Evolutionary conservation across 148 eudicot genomes (phyloP).

Genomic region (Drosera capensis): DNA sequence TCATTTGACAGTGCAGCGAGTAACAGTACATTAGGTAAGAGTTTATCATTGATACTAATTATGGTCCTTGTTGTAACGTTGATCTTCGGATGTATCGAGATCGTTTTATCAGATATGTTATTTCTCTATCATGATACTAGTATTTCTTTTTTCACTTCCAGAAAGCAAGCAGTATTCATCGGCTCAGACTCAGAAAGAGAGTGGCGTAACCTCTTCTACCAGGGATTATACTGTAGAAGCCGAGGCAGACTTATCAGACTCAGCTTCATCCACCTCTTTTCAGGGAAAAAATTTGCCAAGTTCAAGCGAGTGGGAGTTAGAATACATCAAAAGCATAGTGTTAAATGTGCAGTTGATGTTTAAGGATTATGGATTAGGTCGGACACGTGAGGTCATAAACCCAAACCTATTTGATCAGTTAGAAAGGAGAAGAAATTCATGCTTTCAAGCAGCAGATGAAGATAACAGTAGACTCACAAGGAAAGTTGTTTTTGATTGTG

Average conservation of each 20-base stretch:
- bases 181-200: conserved; percentile 33
- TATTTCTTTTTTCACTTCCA: conserved; percentile 14
- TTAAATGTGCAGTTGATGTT: conserved; percentile 47
- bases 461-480: conserved; percentile 17
- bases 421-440: conserved; percentile 30
- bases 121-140: not conserved
- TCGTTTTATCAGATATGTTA: no score
- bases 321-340: conserved; percentile 49
- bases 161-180: conserved; percentile 58
- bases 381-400: conserved; percentile 36
- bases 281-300: conserved; percentile 6
- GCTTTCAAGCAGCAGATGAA: not conserved
- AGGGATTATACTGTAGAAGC: conserved; percentile 19
- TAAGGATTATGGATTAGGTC: conserved; percentile 47
- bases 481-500: conserved; percentile 64
- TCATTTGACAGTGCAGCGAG: conserved; percentile 53
- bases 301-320: conserved; percentile 46
- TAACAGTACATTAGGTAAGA: conserved; percentile 42
- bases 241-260: conserved; percentile 68
- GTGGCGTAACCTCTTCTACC: conserved; percentile 16
- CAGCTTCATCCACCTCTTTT: conserved; percentile 55
- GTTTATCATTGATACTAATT: not conserved
- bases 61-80: not conserved
- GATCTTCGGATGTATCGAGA: no score
- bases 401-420: conserved; percentile 60